Percentiles rank a stretch among this genome's conserved stretches.
phyloP scores from a whole-genome alignment of 345 rosid genomes.

The Acer yangbiense region DNA sequence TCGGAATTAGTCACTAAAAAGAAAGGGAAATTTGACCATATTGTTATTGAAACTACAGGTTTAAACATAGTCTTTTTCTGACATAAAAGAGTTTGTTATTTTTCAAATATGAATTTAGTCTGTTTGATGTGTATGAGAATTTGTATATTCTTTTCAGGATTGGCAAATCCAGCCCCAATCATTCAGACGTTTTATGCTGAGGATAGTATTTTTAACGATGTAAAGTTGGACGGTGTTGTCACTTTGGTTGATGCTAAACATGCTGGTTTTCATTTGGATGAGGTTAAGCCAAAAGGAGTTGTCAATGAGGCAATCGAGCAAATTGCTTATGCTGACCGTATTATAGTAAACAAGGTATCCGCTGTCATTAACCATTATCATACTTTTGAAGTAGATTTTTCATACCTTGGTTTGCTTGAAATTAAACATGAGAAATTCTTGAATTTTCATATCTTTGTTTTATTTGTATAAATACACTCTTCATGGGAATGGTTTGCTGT shows the following conservation, averaged over 20 bases:
- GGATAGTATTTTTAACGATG: constrained; percentile 77
- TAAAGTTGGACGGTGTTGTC: constrained; percentile 92
- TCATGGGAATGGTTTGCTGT: background rate
- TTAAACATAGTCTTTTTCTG: background rate
- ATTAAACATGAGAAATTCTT: too few relatives aligned
- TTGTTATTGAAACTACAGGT: constrained; percentile 93
- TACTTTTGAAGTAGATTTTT: background rate
- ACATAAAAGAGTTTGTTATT: background rate
- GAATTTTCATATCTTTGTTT: background rate
- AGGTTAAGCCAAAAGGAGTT: constrained; percentile 85
- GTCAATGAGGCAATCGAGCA: constrained; percentile 98
- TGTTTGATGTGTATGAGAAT: background rate
- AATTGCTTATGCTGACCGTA: constrained; percentile 95
- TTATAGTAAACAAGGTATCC: constrained; percentile 84
- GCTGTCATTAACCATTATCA: background rate
- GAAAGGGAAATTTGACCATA: constrained; percentile 91
- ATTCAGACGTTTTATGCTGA: constrained; percentile 98
- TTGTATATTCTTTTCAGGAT: constrained; percentile 46
- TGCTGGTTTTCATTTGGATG: constrained; percentile 77
- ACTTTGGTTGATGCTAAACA: constrained; percentile 98
- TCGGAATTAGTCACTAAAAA: constrained; percentile 71
- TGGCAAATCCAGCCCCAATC: constrained; percentile 98
- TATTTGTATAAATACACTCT: background rate
- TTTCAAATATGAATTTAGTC: background rate
- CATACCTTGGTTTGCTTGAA: background rate